Conservation (phyloP, 768 basidiomycete genomes). For the Leccinum arenicola region DNA sequence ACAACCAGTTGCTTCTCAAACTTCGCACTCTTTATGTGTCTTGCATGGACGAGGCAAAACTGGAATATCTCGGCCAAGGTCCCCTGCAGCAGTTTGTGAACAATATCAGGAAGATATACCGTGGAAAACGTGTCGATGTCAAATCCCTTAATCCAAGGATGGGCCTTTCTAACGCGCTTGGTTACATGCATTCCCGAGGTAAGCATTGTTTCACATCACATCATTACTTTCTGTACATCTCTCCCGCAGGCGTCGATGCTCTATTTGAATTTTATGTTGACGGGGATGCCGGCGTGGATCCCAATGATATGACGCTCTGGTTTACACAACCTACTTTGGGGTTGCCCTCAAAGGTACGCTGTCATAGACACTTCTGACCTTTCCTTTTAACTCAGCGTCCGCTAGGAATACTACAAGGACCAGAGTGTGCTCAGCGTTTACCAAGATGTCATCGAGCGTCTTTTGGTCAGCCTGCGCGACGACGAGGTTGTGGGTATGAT, state of each 20-base stretch:
- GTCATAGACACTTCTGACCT: background rate
- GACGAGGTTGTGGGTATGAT: conserved; percentile 27
- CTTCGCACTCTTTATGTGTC: conserved; percentile 72
- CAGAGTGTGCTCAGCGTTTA: conserved; percentile 67
- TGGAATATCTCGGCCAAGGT: conserved; percentile 68
- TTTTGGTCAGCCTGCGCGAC: conserved; percentile 61
- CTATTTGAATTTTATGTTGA: conserved; percentile 84
- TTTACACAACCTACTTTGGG: conserved; percentile 79
- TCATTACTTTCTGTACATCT: conserved; percentile 1
- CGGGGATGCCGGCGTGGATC: conserved; percentile 83
- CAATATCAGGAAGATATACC: conserved; percentile 57
- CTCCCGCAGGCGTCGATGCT: conserved; percentile 60
- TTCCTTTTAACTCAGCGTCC: conserved; percentile 1
- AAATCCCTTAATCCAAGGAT: conserved; percentile 35
- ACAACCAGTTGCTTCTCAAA: conserved; percentile 58
- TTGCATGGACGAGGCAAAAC: conserved; percentile 75
- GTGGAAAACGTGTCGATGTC: conserved; percentile 46
- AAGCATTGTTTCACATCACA: conserved; percentile 15
- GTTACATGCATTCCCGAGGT: conserved; percentile 88
- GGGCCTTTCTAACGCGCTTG: conserved; percentile 77
- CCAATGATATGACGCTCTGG: conserved; percentile 83
- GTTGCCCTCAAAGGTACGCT: conserved; percentile 77
- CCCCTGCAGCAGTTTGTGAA: conserved; percentile 71
- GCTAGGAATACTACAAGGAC: conserved; percentile 88
- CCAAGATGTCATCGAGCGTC: conserved; percentile 58